phyloP scores from a whole-genome alignment of 257 asterid species.

The Voacanga thouarsii region DNA sequence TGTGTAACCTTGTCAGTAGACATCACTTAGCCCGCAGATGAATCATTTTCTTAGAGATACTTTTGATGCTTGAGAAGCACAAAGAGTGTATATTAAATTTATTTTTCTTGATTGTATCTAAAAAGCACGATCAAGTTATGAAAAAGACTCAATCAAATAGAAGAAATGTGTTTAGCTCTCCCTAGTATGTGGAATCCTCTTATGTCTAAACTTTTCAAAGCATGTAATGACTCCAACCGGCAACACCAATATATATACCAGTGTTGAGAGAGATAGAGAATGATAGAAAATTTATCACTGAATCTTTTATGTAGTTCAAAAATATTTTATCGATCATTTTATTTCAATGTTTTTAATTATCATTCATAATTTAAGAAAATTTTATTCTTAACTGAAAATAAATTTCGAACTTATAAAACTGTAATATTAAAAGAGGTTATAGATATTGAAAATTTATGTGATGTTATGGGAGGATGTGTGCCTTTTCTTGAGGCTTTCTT shows the following conservation, averaged over 20 bases:
- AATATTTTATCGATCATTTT: no score
- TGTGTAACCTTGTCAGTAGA: constrained; percentile 16
- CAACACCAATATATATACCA: not conserved
- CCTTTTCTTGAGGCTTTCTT: not conserved
- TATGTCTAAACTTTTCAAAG: constrained; percentile 16
- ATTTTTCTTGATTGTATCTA: not conserved
- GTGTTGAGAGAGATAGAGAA: no score
- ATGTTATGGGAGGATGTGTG: no score
- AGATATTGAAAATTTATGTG: no score
- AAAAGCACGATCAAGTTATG: constrained; percentile 3
- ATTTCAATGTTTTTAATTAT: no score
- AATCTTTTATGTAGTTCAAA: no score
- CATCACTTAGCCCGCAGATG: not conserved
- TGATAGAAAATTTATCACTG: no score
- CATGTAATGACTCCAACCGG: constrained; percentile 11
- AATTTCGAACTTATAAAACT: no score
- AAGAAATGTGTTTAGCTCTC: not conserved
- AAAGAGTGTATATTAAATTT: not conserved
- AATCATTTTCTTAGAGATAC: not conserved
- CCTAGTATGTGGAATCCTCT: not conserved
- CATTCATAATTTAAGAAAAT: no score
- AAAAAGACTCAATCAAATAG: constrained; percentile 2
- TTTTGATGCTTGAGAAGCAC: not conserved
- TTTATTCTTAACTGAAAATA: no score
- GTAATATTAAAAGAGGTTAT: no score